phyloP scores from a whole-genome alignment of 192 early-diverging fungal genomes.

The Coemansia sp. region DNA sequence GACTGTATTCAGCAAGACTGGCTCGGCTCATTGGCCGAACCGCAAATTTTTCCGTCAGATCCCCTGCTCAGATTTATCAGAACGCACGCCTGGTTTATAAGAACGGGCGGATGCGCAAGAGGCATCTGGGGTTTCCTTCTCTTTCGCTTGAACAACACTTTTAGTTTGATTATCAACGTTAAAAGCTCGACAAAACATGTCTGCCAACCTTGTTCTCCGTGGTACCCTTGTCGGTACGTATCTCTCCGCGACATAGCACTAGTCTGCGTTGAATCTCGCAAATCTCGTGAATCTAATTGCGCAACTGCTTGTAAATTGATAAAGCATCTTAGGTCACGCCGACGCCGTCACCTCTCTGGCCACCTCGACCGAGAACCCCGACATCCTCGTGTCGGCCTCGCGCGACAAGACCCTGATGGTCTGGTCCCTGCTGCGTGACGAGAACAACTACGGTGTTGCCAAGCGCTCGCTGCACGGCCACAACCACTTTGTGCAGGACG shows the following conservation, averaged over 20 bases:
- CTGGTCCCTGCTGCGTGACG: constrained; percentile 95
- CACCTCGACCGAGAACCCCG: constrained; percentile 93
- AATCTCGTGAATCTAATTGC: neutral
- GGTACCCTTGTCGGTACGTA: constrained; percentile 53
- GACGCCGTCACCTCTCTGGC: constrained; percentile 96
- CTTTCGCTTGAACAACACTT: neutral
- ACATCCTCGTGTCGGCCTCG: constrained; percentile 96
- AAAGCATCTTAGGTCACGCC: constrained; percentile 65
- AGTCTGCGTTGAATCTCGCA: neutral
- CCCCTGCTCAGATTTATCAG: neutral
- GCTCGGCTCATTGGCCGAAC: constrained; percentile 33
- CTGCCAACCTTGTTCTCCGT: constrained; percentile 54
- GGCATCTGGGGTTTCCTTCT: neutral
- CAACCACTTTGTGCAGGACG: constrained; percentile 99
- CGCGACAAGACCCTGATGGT: constrained; percentile 99
- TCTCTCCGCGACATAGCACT: neutral
- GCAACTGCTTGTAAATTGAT: neutral
- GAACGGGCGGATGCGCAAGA: neutral
- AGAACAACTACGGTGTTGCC: constrained; percentile 88
- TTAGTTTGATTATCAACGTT: neutral
- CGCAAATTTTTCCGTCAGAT: constrained; percentile 44
- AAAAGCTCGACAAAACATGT: constrained; percentile 25
- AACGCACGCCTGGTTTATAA: neutral
- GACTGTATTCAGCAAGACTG: constrained; percentile 11
- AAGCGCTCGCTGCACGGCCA: constrained; percentile 91